Percentiles rank a stretch among this genome's conserved stretches.
Evolutionary conservation across 2,329 filamentous ascomycete species (phyloP).

Genomic region (Trichoderma asperellum): DNA sequence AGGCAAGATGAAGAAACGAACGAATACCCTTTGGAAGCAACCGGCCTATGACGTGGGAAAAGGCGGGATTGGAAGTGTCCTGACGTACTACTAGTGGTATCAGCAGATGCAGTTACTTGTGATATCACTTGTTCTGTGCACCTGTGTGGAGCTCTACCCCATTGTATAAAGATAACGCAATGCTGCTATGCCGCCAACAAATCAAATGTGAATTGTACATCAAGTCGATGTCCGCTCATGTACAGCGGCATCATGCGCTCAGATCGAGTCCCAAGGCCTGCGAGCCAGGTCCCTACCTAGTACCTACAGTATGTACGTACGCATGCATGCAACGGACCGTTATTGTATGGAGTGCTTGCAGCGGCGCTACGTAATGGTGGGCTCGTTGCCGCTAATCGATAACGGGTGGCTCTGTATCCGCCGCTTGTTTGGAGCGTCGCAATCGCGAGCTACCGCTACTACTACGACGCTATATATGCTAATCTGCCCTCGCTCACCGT

Average conservation of each 20-base stretch:
- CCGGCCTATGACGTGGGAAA: not conserved
- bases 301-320: too few relatives aligned
- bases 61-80: not conserved
- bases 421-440: slow-evolving; percentile 21
- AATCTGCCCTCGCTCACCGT: slow-evolving; percentile 7
- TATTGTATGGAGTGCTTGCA: slow-evolving; percentile 19
- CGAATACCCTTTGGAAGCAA: not conserved
- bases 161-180: not conserved
- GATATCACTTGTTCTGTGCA: not conserved
- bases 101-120: not conserved
- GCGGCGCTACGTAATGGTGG: slow-evolving; percentile 26
- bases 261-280: not conserved
- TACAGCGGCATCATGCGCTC: slow-evolving; percentile 6
- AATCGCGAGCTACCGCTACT: slow-evolving; percentile 22
- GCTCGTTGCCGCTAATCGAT: slow-evolving; percentile 19
- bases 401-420: slow-evolving; percentile 11
- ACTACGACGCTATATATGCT: slow-evolving; percentile 18
- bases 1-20: not conserved
- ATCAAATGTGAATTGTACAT: not conserved
- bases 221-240: slow-evolving; percentile 4
- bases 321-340: not conserved
- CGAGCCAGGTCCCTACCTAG: not conserved
- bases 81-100: not conserved
- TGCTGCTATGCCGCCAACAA: not conserved
- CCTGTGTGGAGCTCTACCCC: not conserved